Base-by-base conservation (phyloP, 805 yeast species). In the Yamadazyma tumulicola region DNA sequence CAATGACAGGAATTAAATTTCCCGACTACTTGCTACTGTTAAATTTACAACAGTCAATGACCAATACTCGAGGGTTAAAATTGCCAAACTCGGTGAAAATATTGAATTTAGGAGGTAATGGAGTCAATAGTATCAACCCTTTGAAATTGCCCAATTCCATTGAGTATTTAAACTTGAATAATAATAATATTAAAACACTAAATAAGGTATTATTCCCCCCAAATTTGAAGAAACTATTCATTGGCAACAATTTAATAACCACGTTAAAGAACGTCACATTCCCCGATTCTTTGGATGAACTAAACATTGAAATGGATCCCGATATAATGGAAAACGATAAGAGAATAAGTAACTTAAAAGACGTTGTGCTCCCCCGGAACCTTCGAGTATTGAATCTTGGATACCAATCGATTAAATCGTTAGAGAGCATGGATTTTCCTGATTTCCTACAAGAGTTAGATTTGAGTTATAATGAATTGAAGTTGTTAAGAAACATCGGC, bases 1-100 rank as follows among this genome's bases (percentile, higher is more conserved):
- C 68, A 7, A 67, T 67, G 73, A 60, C 71, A 0, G 70, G 72
- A 1, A 56, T 67, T n/a, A 67, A 63, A 38, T 65, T 67, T 33
- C 73, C 73, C 1, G 73, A 67, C 34, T 54, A 47, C 50, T 45
- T 61, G 19, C 46, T 47, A 15, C 52, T 51, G 2, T 54, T 67
- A 32, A 67, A 67, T 38, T 45, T 67, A 9, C 72, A 66, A 43
- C 62, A 61, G 34, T 62, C 70, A 3, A 67, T 67, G 72, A 64
- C 71, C 5, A 65, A 55, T 39, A 66, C 71, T 1, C 45, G 73
- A 32, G 72, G 72, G 0, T 49, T 67, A 20, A 67, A 66, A 39
- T 43, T 67, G 20, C 71, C 72, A 1, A 51, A 55, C 15, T 43
- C 38, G 17, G 41, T 67, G 14, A 49, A 45, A 36, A 46, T 51